Conservation (phyloP, 1,284 basidiomycete species). For the Papiliotrema laurentii region DNA sequence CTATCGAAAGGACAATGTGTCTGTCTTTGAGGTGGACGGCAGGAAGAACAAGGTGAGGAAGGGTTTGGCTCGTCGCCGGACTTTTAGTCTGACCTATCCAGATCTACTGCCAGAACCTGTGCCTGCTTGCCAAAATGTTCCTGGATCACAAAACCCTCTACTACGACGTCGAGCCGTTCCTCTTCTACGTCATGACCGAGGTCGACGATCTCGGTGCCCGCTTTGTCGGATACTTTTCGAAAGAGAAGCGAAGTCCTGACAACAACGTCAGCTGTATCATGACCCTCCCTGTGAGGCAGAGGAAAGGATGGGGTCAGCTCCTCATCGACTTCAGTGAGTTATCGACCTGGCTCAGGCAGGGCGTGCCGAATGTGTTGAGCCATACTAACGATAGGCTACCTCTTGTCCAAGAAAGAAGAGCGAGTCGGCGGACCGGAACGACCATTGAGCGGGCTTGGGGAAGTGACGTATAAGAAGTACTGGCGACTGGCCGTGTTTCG, state of each 20-base stretch:
- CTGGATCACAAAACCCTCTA: constrained; percentile 99
- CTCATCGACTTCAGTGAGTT: constrained; percentile 93
- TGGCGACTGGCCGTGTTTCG: constrained; percentile 91
- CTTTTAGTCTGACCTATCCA: constrained; percentile 30
- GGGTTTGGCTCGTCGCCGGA: not conserved
- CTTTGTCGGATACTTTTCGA: constrained; percentile 98
- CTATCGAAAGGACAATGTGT: constrained; percentile 81
- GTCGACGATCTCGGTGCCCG: constrained; percentile 82
- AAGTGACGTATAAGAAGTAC: constrained; percentile 88
- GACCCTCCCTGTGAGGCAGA: constrained; percentile 92
- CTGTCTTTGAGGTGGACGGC: constrained; percentile 97
- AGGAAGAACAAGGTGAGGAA: constrained; percentile 81
- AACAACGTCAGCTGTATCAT: constrained; percentile 99
- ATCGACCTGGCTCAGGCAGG: not conserved
- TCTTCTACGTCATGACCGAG: constrained; percentile 98
- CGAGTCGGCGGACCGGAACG: constrained; percentile 86
- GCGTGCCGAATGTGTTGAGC: not conserved
- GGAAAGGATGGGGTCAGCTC: constrained; percentile 90
- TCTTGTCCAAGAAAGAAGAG: constrained; percentile 91
- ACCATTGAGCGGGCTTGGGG: constrained; percentile 82
- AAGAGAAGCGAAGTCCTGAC: constrained; percentile 94
- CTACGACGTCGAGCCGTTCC: constrained; percentile 98
- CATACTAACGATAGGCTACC: constrained; percentile 63
- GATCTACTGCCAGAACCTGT: constrained; percentile 99
- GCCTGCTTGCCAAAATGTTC: constrained; percentile 98